These are phyloP conservation scores for Apiospora sp. DNA, from an alignment of 2,329 filamentous ascomycete species.

Conservation along the genomic window DNA sequence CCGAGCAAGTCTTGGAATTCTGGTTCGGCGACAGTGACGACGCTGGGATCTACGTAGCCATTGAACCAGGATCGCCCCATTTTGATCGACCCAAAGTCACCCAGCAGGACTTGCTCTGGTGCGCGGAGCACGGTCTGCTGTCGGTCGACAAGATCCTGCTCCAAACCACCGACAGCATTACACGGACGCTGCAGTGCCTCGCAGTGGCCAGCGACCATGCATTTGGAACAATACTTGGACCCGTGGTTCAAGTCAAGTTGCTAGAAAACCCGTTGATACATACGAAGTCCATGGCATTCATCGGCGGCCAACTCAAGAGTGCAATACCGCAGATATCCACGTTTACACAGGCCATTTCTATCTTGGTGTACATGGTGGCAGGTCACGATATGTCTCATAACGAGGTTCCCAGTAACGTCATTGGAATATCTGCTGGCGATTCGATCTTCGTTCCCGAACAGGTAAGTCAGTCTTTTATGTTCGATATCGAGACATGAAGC, in stretches of 20 bases:
- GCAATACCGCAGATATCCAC: background rate
- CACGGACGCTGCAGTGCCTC: background rate
- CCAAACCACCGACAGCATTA: background rate
- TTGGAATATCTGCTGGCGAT: constrained; percentile 20
- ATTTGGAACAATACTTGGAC: constrained; percentile 1
- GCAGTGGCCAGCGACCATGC: background rate
- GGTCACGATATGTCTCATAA: background rate
- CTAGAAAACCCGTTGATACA: background rate
- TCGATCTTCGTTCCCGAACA: background rate
- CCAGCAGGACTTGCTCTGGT: background rate
- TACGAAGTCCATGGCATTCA: background rate
- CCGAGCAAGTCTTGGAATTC: background rate
- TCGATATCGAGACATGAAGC: background rate
- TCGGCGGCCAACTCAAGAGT: background rate
- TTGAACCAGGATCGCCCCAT: background rate
- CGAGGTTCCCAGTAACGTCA: background rate
- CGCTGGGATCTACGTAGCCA: background rate
- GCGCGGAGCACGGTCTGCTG: background rate
- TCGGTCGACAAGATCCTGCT: background rate
- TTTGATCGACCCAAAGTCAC: background rate
- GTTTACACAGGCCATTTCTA: background rate
- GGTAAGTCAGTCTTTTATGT: background rate
- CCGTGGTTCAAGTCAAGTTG: background rate
- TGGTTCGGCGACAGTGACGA: background rate
- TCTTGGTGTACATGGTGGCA: background rate